Evolutionary conservation across 768 basidiomycete genomes (phyloP).

Genomic region (Tricholoma matsutake): DNA sequence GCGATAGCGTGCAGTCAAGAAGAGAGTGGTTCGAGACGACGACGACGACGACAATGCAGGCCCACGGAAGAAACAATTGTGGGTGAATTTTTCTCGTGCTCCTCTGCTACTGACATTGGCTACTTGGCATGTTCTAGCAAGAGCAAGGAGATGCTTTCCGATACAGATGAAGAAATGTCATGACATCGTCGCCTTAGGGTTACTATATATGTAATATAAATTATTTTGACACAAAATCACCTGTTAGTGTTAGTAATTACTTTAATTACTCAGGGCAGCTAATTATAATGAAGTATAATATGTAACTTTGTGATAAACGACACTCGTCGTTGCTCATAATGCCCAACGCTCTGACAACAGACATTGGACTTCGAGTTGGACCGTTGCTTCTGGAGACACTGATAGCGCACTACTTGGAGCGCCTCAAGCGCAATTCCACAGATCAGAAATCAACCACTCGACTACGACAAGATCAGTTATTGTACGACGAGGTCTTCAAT

Average conservation of each 20-base stretch:
- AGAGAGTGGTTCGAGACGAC: conserved; percentile 74
- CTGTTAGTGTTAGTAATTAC: no score
- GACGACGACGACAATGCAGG: conserved; percentile 65
- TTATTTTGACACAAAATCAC: no score
- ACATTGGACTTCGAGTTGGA: conserved; percentile 63
- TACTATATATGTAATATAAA: no score
- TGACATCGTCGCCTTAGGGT: conserved; percentile 23
- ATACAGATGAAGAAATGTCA: conserved; percentile 84
- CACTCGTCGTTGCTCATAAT: conserved; percentile 10
- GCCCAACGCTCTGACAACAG: conserved; percentile 57
- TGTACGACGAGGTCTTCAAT: conserved; percentile 80
- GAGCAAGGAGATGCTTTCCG: conserved; percentile 84
- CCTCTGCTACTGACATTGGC: not conserved
- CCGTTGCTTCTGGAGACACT: conserved; percentile 73
- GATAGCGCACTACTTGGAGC: conserved; percentile 83
- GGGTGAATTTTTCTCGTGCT: conserved; percentile 24
- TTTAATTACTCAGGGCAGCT: no score
- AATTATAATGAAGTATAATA: no score
- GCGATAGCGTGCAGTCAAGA: conserved; percentile 54
- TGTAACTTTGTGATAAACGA: no score
- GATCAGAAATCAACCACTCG: conserved; percentile 40
- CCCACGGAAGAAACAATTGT: conserved; percentile 80
- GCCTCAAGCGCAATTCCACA: conserved; percentile 42
- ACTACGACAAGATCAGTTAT: conserved; percentile 67
- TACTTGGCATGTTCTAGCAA: conserved; percentile 48